phyloP scores from a whole-genome alignment of 139 green algal genomes.

The Chlorokybus atmophyticus region DNA sequence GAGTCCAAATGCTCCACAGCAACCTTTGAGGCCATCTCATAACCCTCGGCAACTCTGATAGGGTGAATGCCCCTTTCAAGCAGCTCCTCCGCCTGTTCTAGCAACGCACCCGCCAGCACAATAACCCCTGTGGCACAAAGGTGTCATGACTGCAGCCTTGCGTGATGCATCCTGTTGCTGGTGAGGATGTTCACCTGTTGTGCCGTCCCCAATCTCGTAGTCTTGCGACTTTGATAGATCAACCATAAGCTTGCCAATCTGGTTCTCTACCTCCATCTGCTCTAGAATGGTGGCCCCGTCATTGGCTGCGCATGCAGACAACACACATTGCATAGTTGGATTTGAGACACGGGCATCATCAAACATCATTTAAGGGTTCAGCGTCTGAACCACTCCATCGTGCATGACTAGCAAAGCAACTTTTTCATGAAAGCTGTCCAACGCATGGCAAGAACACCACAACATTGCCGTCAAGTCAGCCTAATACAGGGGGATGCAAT shows the following conservation, averaged over 20 bases:
- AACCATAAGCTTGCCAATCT: slow-evolving; percentile 98
- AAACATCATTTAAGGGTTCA: not conserved
- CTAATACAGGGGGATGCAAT: too few relatives aligned
- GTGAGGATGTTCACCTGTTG: slow-evolving; percentile 20
- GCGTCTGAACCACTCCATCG: not conserved
- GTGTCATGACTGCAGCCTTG: too few relatives aligned
- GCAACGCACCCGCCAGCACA: slow-evolving; percentile 45
- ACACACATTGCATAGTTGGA: too few relatives aligned
- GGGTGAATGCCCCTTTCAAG: slow-evolving; percentile 98
- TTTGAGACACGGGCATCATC: too few relatives aligned
- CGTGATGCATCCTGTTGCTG: slow-evolving; percentile 31
- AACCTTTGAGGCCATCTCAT: slow-evolving; percentile 50
- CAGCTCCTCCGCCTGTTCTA: slow-evolving; percentile 78
- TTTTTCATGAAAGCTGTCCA: too few relatives aligned
- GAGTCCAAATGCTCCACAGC: slow-evolving; percentile 56
- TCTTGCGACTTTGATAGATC: slow-evolving; percentile 74
- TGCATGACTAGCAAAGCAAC: too few relatives aligned
- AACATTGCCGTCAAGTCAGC: too few relatives aligned
- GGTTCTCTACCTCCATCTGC: slow-evolving; percentile 98
- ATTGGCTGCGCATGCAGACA: slow-evolving; percentile 57
- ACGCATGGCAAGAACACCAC: too few relatives aligned
- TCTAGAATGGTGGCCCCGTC: slow-evolving; percentile 98
- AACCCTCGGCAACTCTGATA: slow-evolving; percentile 90
- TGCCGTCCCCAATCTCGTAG: slow-evolving; percentile 85
- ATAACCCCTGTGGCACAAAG: too few relatives aligned